Base-by-base conservation (phyloP, 2,329 filamentous ascomycete genomes). In the Monilinia aucupariae region DNA sequence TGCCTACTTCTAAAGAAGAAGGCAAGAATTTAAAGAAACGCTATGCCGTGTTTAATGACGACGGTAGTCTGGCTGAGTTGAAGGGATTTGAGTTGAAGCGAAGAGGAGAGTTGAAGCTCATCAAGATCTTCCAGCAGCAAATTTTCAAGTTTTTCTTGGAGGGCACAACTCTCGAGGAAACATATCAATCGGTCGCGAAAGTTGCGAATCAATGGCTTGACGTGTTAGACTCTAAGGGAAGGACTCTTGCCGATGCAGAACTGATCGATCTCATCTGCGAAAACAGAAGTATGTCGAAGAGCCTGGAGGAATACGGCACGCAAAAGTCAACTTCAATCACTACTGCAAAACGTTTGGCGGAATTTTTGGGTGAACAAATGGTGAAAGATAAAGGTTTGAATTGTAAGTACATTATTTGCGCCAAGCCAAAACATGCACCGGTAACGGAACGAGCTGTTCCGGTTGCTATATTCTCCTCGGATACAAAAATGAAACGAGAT, bases 241-340 rank as follows among this genome's bases (percentile, higher is more conserved):
- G 88, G 4, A 97, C 92, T 1, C 80, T 99, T 17, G 92, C 93
- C 0, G 93, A 99, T 69, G 93, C 97, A 74, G 94, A 99, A 74
- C 83, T 99, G 48, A 97, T 99, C 76, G 93, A 99, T 71, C 87
- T 99, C n/a, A 99, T 99, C 85, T 97, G 92, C 56, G 94, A 99
- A 76, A 99, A 99, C 78, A 88, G 96, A 78, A 97, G 86, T 78
- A 99, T 99, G 94, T 84, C 87, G 22, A 99, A 99, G 78, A 96
- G 94, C 0, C 80, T 99, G 1, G 93, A 97, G 69, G 96, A 99
- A 76, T 99, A 99, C 68, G 94, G 92, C 22, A 80, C 79, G 9
- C 96, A 99, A 71, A 99, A 99, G 74, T 97, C 93, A 0, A 99
- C 94, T 1, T 96, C 94, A n/a, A 99, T 99, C 74, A 99, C 94